phyloP scores from a whole-genome alignment of 2,329 filamentous ascomycete species.

The Rutstroemia sydowiana region DNA sequence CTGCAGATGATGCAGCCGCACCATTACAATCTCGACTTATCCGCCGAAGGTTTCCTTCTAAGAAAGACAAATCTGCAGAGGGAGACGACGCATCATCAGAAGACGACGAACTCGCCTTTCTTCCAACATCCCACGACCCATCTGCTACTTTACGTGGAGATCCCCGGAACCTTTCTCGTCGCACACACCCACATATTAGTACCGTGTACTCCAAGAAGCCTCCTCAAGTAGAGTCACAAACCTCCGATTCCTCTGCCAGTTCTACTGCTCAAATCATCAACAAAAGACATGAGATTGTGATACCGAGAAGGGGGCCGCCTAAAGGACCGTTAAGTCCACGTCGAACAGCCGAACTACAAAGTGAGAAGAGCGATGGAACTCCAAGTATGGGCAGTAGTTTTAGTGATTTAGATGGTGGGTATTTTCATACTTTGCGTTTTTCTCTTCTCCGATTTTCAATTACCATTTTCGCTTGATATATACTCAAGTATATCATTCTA shows the following conservation, averaged over 20 bases:
- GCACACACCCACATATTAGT: background rate
- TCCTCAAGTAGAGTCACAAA: constrained; percentile 30
- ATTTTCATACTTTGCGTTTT: constrained; percentile 9
- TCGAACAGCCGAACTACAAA: constrained; percentile 50
- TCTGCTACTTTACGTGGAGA: constrained; percentile 26
- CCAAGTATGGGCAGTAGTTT: constrained; percentile 82
- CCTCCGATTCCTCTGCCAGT: constrained; percentile 56
- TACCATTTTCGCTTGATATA: background rate
- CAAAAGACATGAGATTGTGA: constrained; percentile 5
- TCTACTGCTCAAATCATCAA: constrained; percentile 31
- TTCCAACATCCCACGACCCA: constrained; percentile 21
- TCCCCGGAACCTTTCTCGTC: constrained; percentile 16
- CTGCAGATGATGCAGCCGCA: constrained; percentile 19
- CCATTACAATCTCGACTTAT: constrained; percentile 26
- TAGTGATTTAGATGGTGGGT: constrained; percentile 69
- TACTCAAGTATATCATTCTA: background rate
- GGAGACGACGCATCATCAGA: constrained; percentile 20
- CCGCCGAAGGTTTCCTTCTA: constrained; percentile 24
- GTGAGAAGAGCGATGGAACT: constrained; percentile 58
- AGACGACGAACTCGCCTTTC: constrained; percentile 29
- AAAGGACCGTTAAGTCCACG: constrained; percentile 48
- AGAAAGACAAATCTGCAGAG: constrained; percentile 21
- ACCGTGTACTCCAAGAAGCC: constrained; percentile 16
- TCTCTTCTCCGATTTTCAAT: background rate
- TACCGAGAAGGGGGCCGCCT: constrained; percentile 8